phyloP scores from a whole-genome alignment of 2,329 filamentous ascomycete species.

The Nigrograna mackinnonii region DNA sequence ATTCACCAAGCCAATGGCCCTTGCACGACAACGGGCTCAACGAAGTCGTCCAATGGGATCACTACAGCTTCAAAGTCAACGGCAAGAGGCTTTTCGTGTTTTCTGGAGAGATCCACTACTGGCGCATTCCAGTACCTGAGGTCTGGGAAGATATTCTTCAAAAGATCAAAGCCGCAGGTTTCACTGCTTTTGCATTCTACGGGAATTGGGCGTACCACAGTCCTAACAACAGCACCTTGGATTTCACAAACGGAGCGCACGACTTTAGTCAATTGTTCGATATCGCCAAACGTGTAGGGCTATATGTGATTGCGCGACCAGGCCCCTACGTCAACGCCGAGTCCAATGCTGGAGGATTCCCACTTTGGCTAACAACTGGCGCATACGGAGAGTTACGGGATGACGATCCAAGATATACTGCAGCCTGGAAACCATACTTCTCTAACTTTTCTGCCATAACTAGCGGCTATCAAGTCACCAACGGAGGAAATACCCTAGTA shows the following conservation, averaged over 20 bases:
- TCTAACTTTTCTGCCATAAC: slow-evolving; percentile 55
- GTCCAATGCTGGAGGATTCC: slow-evolving; percentile 64
- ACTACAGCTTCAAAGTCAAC: slow-evolving; percentile 57
- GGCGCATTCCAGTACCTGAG: slow-evolving; percentile 54
- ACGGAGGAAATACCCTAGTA: slow-evolving; percentile 60
- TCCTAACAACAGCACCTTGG: slow-evolving; percentile 48
- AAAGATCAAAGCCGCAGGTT: slow-evolving; percentile 56
- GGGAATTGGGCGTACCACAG: slow-evolving; percentile 55
- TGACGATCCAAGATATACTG: slow-evolving; percentile 56
- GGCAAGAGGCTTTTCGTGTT: slow-evolving; percentile 57
- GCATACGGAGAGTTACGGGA: slow-evolving; percentile 58
- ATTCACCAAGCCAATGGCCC: slow-evolving; percentile 45
- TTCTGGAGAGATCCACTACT: slow-evolving; percentile 60
- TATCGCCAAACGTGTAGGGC: slow-evolving; percentile 57
- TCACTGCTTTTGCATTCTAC: slow-evolving; percentile 54
- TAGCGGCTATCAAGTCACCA: slow-evolving; percentile 58
- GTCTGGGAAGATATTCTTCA: slow-evolving; percentile 56
- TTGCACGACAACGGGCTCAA: slow-evolving; percentile 54
- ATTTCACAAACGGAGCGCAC: slow-evolving; percentile 58
- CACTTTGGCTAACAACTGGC: slow-evolving; percentile 65
- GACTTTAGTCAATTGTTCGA: slow-evolving; percentile 58
- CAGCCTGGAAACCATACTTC: slow-evolving; percentile 60
- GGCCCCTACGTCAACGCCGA: slow-evolving; percentile 69
- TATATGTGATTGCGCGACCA: slow-evolving; percentile 60
- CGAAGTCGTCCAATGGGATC: slow-evolving; percentile 56